Base-by-base conservation (phyloP, 306 rosid genomes). In the Cucurbita pepo region DNA sequence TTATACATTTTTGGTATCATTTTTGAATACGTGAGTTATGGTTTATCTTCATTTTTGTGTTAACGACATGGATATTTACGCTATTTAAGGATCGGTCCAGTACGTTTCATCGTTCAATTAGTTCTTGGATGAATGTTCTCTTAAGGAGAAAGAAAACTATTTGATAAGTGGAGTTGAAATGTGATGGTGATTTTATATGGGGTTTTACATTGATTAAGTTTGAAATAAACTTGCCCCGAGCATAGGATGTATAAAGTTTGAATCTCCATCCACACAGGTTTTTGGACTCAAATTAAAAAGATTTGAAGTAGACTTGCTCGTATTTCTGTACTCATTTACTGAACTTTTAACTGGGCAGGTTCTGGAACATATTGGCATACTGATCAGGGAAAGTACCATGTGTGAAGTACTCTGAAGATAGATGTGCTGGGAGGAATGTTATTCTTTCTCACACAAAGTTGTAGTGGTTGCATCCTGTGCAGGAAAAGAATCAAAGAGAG, bases 341-440 rank as follows among this genome's bases (percentile, higher is more conserved):
- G 18, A 7, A 69, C 19, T 74, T 58, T 21, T 74, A 53, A 58
- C 6, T 9, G 0, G 5, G 30, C 56, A 55, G 62, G 16, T 22
- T 14, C 34, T 43, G 45, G 56, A 74, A 12, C 69, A 30, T 21
- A 10, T 45, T 3, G n/a, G 22, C 64, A 40, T 47, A 12, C 21
- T 37, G 63, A 52, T 18, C 7, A 36, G 56, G 62, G 37, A 43
- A 38, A 34, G 44, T 47, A 43, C 13, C 59, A 11, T 41, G 69
- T 51, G 50, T 73, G 22, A 14, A 36, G 37, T 75, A 72, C 60
- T 77, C 51, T 61, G 69, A 77, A 75, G 15, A 64, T 76, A 66
- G 74, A 83, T 86, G 88, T 77, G 15, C 64, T 14, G 72, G 78
- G 75, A 87, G 89, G 82, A 87, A 94, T 94, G 99, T 82, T 84